Evolutionary conservation across 2,329 filamentous ascomycete genomes (phyloP).

Genomic region (Diplocarpon mali): DNA sequence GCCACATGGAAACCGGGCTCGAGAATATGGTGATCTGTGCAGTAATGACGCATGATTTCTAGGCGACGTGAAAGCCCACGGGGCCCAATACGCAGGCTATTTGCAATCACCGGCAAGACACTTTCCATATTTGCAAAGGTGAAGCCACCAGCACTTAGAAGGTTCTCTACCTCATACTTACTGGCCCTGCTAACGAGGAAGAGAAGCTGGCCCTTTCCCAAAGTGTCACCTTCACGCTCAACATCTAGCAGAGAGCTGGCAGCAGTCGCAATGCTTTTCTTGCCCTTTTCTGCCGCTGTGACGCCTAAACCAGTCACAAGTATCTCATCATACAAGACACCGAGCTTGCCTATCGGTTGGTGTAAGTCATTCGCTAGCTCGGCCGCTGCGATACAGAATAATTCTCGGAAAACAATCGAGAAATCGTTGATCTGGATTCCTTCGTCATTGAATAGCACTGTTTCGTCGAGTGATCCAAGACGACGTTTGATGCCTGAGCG

Average conservation of each 20-base stretch:
- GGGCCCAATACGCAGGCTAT: constrained; percentile 61
- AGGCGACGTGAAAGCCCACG: constrained; percentile 48
- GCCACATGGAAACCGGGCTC: constrained; percentile 45
- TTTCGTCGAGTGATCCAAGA: constrained; percentile 29
- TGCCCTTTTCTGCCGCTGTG: constrained; percentile 3
- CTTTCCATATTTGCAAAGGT: constrained; percentile 64
- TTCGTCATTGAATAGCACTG: constrained; percentile 41
- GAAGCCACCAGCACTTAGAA: constrained; percentile 59
- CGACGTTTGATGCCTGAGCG: constrained; percentile 28
- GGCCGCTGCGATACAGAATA: constrained; percentile 71
- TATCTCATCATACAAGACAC: constrained; percentile 66
- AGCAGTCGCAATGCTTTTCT: constrained; percentile 5
- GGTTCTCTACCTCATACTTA: constrained; percentile 44
- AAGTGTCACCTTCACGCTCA: constrained; percentile 5
- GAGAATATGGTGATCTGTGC: constrained; percentile 34
- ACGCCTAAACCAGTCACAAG: constrained; percentile 46
- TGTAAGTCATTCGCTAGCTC: constrained; percentile 60
- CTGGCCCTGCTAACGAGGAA: constrained; percentile 61
- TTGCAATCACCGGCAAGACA: constrained; percentile 56
- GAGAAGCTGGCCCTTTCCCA: constrained; percentile 67
- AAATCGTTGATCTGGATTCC: constrained; percentile 56
- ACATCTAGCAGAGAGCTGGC: constrained; percentile 8
- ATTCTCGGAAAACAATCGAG: constrained; percentile 65
- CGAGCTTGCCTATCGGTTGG: constrained; percentile 50
- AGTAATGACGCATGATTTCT: constrained; percentile 51